These are phyloP conservation scores for Alternaria triticina DNA, from an alignment of 2,329 filamentous ascomycete genomes.

Conservation along the genomic window DNA sequence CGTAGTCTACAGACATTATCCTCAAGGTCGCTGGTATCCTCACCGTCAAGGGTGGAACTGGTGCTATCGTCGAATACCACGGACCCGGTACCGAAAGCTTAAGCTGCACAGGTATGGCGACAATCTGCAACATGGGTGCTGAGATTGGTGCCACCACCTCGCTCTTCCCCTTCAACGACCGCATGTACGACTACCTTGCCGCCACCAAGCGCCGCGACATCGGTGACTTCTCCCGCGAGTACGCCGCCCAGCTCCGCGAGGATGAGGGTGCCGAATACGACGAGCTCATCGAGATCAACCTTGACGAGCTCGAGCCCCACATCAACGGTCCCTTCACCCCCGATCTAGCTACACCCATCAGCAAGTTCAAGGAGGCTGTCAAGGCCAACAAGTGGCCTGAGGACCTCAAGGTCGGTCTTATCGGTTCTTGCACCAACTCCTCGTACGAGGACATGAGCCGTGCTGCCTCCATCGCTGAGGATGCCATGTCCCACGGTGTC, in stretches of 20 bases:
- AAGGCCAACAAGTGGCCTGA: slow-evolving; percentile 96
- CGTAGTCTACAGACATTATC: slow-evolving; percentile 76
- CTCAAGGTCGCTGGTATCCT: slow-evolving; percentile 96
- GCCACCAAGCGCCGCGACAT: slow-evolving; percentile 91
- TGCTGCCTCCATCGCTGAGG: slow-evolving; percentile 86
- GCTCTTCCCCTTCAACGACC: slow-evolving; percentile 96
- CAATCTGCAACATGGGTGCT: slow-evolving; percentile 64
- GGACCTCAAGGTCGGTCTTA: slow-evolving; percentile 94
- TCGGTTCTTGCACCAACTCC: slow-evolving; percentile 97
- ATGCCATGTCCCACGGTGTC: slow-evolving; percentile 88
- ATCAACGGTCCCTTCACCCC: slow-evolving; percentile 99
- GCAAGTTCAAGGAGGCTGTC: slow-evolving; percentile 93
- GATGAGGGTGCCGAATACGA: slow-evolving; percentile 96
- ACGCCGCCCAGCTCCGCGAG: slow-evolving; percentile 83
- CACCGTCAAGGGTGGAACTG: slow-evolving; percentile 97
- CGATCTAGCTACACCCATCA: slow-evolving; percentile 96
- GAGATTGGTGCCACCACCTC: slow-evolving; percentile 85
- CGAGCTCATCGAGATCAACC: slow-evolving; percentile 93
- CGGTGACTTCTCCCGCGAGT: slow-evolving; percentile 84
- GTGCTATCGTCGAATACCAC: slow-evolving; percentile 82
- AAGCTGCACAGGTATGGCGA: slow-evolving; percentile 86
- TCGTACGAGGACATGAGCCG: slow-evolving; percentile 91
- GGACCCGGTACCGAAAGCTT: slow-evolving; percentile 75
- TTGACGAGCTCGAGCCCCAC: slow-evolving; percentile 92
- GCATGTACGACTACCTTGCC: slow-evolving; percentile 93